Evolutionary conservation across 2,329 filamentous ascomycete species (phyloP).

Genomic region (Ascochyta lentis): DNA sequence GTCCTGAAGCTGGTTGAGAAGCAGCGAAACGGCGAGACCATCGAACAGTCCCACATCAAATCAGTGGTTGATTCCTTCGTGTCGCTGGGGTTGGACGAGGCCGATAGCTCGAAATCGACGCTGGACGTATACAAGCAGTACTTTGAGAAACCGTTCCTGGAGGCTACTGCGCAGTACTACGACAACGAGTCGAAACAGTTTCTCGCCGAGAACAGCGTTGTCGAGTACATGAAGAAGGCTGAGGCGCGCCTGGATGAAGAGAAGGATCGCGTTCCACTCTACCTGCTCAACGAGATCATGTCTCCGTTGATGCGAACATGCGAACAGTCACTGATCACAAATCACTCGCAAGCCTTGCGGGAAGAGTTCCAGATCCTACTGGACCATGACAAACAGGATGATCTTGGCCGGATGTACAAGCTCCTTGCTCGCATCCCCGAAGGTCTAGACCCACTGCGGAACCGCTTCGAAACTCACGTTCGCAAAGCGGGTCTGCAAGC

Average conservation of each 20-base stretch:
- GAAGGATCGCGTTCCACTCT: constrained; percentile 90
- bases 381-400: constrained; percentile 92
- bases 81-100: constrained; percentile 90
- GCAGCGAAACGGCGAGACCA: constrained; percentile 96
- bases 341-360: constrained; percentile 82
- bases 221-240: constrained; percentile 99
- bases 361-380: constrained; percentile 96
- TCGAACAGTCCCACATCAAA: constrained; percentile 96
- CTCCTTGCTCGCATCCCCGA: constrained; percentile 88
- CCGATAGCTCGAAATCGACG: constrained; percentile 90
- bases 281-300: constrained; percentile 89
- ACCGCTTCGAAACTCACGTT: constrained; percentile 90
- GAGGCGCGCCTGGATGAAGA: constrained; percentile 89
- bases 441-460: constrained; percentile 85
- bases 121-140: constrained; percentile 92
- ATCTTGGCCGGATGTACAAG: constrained; percentile 96
- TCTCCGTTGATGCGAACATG: constrained; percentile 83
- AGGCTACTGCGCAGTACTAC: constrained; percentile 85
- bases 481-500: constrained; percentile 86
- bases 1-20: constrained; percentile 96
- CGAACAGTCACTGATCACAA: constrained; percentile 86
- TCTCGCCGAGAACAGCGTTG: constrained; percentile 93
- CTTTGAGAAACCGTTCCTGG: constrained; percentile 92
- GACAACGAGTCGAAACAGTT: constrained; percentile 92
- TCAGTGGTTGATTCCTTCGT: constrained; percentile 95